Base-by-base conservation (phyloP, 345 rosid species). In the Eucalyptus victrix region DNA sequence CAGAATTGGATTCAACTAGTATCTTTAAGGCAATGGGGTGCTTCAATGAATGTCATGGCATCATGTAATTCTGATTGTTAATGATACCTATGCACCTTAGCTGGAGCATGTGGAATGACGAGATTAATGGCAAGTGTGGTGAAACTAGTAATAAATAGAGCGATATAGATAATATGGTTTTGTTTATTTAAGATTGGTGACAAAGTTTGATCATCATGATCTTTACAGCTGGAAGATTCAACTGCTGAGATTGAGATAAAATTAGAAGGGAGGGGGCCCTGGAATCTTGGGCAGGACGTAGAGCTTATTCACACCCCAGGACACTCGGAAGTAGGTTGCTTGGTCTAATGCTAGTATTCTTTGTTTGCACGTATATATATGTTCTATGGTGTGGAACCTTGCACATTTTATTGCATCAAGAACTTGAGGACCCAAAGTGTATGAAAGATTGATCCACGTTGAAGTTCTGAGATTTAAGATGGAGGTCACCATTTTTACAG, bases 221-320 rank as follows among this genome's bases (percentile, higher is more conserved):
- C 21, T 30, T 53, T 6, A 67, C 89, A 95, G 97, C 94, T 94
- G 44, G 91, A 92, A 91, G 86, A 50, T 86, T 87, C 91, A 67
- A 95, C 95, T 67, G 23, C 86, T 90, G 95, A 95, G 91, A 93
- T 94, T 26, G 95, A 95, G 92, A 91, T 91, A 65, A 95, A 94
- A 92, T 93, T 95, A 80, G 93, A 94, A 88, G 96, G 96, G 87
- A 91, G 91, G n/a, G 96, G 97, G 86, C 95, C 97, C 49, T 95
- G 97, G 97, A 93, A 88, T 87, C 91, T 94, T 86, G 88, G 91
- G 37, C 90, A 89, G 44, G 94, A 93, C 86, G 44, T 95, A 13
- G 91, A 90, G 89, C 97, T 95, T 89, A 90, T 95, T 89, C 96
- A 93, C 88, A 90, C 94, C 83, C 95, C 97, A 4, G 96, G 97